Evolutionary conservation across 2,329 filamentous ascomycete species (phyloP), one percentile per base, ranked within the genome.

Genomic region (Xenoacremonium recifei): DNA sequence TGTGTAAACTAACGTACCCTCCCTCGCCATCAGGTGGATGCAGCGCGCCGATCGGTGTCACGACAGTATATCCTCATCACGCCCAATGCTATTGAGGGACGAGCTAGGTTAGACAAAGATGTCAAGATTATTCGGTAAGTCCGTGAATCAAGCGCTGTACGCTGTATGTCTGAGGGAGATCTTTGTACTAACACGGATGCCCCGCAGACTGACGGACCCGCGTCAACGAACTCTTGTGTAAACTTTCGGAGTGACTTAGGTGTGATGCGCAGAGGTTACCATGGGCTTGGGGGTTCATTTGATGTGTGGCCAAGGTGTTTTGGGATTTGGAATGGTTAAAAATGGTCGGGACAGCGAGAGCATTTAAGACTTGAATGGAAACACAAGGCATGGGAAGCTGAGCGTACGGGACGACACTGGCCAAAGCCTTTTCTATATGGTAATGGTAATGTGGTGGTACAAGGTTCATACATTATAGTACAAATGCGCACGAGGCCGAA

Each of bases 61-160:
- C 80, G 89, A 48, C 93, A 99, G 63, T 99, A 95, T 59, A 91
- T 99, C 50, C 79, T 99, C 41, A 99, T 99, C 62, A 96, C 92
- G 3, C 93, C 93, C 20, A 95, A 96, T 55, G 85, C 85, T 35
- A 89, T 95, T 60, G 71, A 82, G 64, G 72, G 76, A 53, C 65
- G 77, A 55, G 75, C 73, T 19, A 68, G 71, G 35, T 62, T 80
- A 25, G 78, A 80, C 47, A 75, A 74, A 42, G 89, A 95, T 58
- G 88, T 95, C 47, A 87, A 83, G 59, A 84, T 93, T 48, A 87
- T 88, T 64, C 82, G 85, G 82, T 84, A 67, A 51, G 73, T 45
- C 35, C 23, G 9, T 21, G 25, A 37, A 20, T 15, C 23, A 31
- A 16, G 11, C 21, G 20, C 9, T 17, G n/a, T n/a, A n/a, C n/a